A percentile compares a stretch with the other conserved stretches of the same genome.
Evolutionary conservation across 352 stramenopile genomes (phyloP).

Genomic region (Labyrinthula sp.): DNA sequence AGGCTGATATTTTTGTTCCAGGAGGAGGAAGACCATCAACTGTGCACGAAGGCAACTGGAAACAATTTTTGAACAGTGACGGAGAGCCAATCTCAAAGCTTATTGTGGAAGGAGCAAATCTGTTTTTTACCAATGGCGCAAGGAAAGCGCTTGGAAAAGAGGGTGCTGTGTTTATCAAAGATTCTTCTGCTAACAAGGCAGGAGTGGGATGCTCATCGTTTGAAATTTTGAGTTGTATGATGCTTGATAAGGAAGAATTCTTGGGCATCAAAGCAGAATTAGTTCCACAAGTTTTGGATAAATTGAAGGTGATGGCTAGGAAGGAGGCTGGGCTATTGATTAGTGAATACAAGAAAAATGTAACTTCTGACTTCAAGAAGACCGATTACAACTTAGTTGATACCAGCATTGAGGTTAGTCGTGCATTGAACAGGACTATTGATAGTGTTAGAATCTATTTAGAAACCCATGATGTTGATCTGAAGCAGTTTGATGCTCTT

Average conservation of each 20-base stretch:
- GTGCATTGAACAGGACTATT: slow-evolving; percentile 78
- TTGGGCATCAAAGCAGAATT: slow-evolving; percentile 73
- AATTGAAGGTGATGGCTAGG: slow-evolving; percentile 66
- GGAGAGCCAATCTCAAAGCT: slow-evolving; percentile 63
- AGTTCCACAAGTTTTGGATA: slow-evolving; percentile 75
- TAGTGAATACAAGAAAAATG: slow-evolving; percentile 72
- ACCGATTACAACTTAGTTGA: too few relatives aligned
- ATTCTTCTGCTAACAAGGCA: slow-evolving; percentile 76
- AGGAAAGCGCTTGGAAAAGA: slow-evolving; percentile 75
- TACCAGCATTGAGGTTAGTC: slow-evolving; percentile 75
- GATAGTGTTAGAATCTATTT: slow-evolving; percentile 73
- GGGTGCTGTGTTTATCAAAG: slow-evolving; percentile 81
- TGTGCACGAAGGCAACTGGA: slow-evolving; percentile 80
- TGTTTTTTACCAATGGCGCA: slow-evolving; percentile 84
- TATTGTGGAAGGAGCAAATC: slow-evolving; percentile 89
- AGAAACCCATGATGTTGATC: slow-evolving; percentile 53
- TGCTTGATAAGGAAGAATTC: slow-evolving; percentile 85
- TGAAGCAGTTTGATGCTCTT: slow-evolving; percentile 43
- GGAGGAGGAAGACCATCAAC: slow-evolving; percentile 77
- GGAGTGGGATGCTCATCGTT: slow-evolving; percentile 46
- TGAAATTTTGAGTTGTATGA: slow-evolving; percentile 71
- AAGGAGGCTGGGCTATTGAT: slow-evolving; percentile 88
- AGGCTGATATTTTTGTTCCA: slow-evolving; percentile 85
- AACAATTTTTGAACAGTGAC: slow-evolving; percentile 52
- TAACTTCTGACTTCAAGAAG: too few relatives aligned